phyloP scores from a whole-genome alignment of 257 asterid species.

The Thymus quinquecostatus region DNA sequence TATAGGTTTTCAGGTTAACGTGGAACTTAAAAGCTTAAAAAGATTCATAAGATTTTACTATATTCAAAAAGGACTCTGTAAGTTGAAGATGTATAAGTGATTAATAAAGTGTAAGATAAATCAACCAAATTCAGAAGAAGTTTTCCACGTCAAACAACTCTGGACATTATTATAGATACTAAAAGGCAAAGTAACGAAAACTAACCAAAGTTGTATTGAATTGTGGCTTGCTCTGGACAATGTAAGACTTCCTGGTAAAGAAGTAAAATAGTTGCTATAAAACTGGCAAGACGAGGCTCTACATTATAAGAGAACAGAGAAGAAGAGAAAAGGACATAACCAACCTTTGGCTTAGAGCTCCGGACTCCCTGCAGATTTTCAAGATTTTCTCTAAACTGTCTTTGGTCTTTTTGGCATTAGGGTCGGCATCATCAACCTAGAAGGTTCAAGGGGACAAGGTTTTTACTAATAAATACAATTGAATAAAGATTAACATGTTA shows the following conservation, averaged over 20 bases:
- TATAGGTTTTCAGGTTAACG: background rate
- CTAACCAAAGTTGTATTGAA: slow-evolving; percentile 60
- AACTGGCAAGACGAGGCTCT: slow-evolving; percentile 5
- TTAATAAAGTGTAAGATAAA: background rate
- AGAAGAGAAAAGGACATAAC: background rate
- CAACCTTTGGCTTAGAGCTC: slow-evolving; percentile 51
- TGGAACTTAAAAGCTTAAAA: background rate
- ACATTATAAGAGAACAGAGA: background rate
- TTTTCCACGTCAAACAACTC: background rate
- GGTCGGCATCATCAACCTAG: slow-evolving; percentile 75
- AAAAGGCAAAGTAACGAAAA: slow-evolving; percentile 18
- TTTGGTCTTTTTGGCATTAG: slow-evolving; percentile 71
- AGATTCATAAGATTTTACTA: background rate
- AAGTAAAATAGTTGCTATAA: background rate
- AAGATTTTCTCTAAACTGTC: slow-evolving; percentile 59
- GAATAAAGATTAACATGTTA: background rate
- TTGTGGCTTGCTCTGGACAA: slow-evolving; percentile 52
- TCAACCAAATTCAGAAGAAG: background rate
- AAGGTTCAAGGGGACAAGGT: slow-evolving; percentile 16
- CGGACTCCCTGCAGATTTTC: slow-evolving; percentile 84
- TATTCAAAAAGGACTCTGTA: background rate
- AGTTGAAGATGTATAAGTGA: background rate
- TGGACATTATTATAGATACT: background rate
- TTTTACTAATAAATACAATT: background rate
- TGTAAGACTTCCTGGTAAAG: slow-evolving; percentile 63